Conservation (phyloP, 2,329 filamentous ascomycete genomes). For the Diaporthe eres region DNA sequence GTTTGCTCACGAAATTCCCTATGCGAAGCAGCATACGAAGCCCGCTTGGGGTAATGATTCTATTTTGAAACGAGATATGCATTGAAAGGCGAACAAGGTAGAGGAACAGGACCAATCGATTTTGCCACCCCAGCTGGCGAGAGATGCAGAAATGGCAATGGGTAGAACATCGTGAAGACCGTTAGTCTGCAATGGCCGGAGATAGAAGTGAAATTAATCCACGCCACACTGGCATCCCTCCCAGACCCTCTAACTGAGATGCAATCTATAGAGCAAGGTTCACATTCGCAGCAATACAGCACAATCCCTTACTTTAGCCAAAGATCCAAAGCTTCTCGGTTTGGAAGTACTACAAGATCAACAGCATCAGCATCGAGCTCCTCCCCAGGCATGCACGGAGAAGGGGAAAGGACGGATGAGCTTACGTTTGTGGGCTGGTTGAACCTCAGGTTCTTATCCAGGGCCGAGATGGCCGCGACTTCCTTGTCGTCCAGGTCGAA, state of each 20-base stretch:
- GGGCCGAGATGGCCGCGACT: constrained; percentile 73
- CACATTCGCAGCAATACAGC: neutral
- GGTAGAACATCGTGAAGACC: constrained; percentile 1
- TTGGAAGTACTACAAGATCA: constrained; percentile 63
- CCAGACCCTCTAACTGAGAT: constrained; percentile 6
- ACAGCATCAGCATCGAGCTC: constrained; percentile 1
- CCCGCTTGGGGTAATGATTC: neutral
- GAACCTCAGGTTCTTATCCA: constrained; percentile 79
- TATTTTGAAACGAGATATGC: neutral
- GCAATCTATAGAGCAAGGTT: constrained; percentile 7
- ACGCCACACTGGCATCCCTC: neutral
- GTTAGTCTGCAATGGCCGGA: constrained; percentile 41
- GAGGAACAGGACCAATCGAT: constrained; percentile 29
- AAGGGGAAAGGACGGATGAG: constrained; percentile 33
- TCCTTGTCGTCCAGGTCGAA: constrained; percentile 78
- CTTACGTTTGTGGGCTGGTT: constrained; percentile 73
- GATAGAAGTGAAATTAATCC: constrained; percentile 4
- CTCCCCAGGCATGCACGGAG: constrained; percentile 9
- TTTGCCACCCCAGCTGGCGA: constrained; percentile 33
- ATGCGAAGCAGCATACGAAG: constrained; percentile 11
- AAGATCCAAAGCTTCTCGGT: constrained; percentile 72
- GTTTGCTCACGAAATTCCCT: neutral
- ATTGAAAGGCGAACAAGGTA: constrained; percentile 29
- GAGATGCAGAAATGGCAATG: neutral
- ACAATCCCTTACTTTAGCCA: constrained; percentile 55